These are phyloP conservation scores for Abrus precatorius DNA, from an alignment of 306 rosid species.

Conservation along the genomic window DNA sequence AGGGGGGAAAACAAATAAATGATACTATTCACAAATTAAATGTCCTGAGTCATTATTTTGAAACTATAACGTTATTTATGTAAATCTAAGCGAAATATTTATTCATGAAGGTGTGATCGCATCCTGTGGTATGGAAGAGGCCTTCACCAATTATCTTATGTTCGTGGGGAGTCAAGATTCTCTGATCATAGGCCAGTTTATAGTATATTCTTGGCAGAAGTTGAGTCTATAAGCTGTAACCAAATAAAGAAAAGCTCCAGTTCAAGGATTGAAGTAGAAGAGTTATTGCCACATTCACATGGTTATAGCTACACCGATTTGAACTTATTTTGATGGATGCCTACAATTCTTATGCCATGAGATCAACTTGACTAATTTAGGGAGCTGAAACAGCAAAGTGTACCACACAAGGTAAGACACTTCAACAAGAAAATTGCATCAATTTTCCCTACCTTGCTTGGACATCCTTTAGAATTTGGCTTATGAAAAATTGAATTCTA, in stretches of 20 bases:
- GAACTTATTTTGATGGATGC: slow-evolving; percentile 61
- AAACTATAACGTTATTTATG: background rate
- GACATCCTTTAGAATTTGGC: background rate
- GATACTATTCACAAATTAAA: slow-evolving; percentile 1
- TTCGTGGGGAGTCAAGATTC: slow-evolving; percentile 88
- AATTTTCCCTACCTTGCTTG: slow-evolving; percentile 19
- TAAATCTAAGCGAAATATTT: slow-evolving; percentile 27
- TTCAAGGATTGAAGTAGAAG: slow-evolving; percentile 87
- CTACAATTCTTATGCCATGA: slow-evolving; percentile 18
- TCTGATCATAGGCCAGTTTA: slow-evolving; percentile 94
- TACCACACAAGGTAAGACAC: slow-evolving; percentile 47
- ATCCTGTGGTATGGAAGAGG: slow-evolving; percentile 89
- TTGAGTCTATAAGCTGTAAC: slow-evolving; percentile 67
- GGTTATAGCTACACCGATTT: slow-evolving; percentile 62
- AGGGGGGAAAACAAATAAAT: background rate
- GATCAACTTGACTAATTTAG: slow-evolving; percentile 36
- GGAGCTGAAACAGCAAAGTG: slow-evolving; percentile 39
- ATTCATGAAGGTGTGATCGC: slow-evolving; percentile 82
- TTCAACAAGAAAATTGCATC: slow-evolving; percentile 26
- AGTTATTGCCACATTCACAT: slow-evolving; percentile 67
- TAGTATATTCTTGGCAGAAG: slow-evolving; percentile 75
- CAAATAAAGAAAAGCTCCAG: slow-evolving; percentile 74
- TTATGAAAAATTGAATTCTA: background rate
- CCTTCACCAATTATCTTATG: slow-evolving; percentile 75
- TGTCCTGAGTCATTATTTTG: background rate